A percentile compares a stretch with the other conserved stretches of the same genome.
phyloP scores from a whole-genome alignment of 164 flowering plant species.

The Brasenia schreberi region DNA sequence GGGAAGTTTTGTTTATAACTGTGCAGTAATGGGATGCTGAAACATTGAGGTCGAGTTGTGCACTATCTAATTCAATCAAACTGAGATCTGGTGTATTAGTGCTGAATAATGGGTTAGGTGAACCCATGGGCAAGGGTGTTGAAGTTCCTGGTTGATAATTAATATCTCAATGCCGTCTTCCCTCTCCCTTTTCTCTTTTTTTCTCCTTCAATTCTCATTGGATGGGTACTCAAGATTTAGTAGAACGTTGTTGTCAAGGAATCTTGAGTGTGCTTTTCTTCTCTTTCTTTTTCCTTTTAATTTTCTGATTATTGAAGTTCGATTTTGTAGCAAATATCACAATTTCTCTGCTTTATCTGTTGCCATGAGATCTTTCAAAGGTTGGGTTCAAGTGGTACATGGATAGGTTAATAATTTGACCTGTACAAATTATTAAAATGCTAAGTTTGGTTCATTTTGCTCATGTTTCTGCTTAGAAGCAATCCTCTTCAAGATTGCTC shows the following conservation, averaged over 20 bases:
- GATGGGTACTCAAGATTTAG: slow-evolving; percentile 8
- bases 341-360: slow-evolving; percentile 6
- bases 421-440: slow-evolving; percentile 2
- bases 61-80: slow-evolving; percentile 4
- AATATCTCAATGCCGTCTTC: neutral
- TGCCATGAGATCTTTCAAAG: slow-evolving; percentile 15
- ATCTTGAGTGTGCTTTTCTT: slow-evolving; percentile 1
- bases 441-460: neutral
- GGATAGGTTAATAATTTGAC: slow-evolving; percentile 22
- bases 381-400: slow-evolving; percentile 17
- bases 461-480: neutral
- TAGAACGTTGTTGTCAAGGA: slow-evolving; percentile 12
- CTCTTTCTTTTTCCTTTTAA: slow-evolving; percentile 4
- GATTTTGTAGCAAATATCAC: slow-evolving; percentile 9
- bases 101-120: slow-evolving; percentile 1
- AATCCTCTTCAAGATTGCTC: neutral
- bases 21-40: slow-evolving; percentile 29
- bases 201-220: slow-evolving; percentile 10
- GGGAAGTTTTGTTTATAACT: slow-evolving; percentile 23
- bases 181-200: slow-evolving; percentile 5
- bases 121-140: slow-evolving; percentile 11
- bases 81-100: neutral
- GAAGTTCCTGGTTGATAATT: slow-evolving; percentile 17
- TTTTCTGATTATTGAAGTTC: slow-evolving; percentile 9
- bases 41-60: slow-evolving; percentile 4